Conservation (phyloP, 1,139 yeast species). For the Geotrichum phurueaensis region DNA sequence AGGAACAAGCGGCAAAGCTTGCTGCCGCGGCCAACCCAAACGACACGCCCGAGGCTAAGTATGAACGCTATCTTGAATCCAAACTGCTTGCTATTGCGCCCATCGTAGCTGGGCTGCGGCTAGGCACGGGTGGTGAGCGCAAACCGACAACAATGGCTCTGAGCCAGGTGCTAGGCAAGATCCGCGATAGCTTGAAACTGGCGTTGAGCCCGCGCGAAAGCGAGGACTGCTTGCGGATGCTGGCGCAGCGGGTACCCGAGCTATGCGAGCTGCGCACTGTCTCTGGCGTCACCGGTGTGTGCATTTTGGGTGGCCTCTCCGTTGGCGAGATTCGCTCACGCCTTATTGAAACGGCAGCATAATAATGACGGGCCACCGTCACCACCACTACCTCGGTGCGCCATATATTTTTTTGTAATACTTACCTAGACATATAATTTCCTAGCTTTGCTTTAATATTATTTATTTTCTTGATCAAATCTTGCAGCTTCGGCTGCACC, state of each 20-base stretch:
- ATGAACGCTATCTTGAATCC: slow-evolving; percentile 11
- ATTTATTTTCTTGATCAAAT: neutral
- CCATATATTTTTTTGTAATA: neutral
- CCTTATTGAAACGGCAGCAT: neutral
- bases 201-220: slow-evolving; percentile 7
- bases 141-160: slow-evolving; percentile 7
- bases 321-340: neutral
- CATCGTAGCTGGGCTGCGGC: slow-evolving; percentile 14
- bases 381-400: neutral
- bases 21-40: slow-evolving; percentile 1
- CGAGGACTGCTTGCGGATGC: slow-evolving; percentile 11
- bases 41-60: slow-evolving; percentile 7
- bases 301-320: slow-evolving; percentile 3
- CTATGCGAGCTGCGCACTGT: slow-evolving; percentile 10
- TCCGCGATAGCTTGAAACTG: slow-evolving; percentile 11
- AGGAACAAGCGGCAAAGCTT: slow-evolving; percentile 25
- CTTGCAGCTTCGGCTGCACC: neutral
- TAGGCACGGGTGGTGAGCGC: neutral
- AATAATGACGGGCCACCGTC: neutral
- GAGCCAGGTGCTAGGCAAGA: slow-evolving; percentile 8
- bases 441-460: neutral
- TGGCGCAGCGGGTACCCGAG: slow-evolving; percentile 13
- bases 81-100: slow-evolving; percentile 14
- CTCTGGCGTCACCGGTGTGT: slow-evolving; percentile 11
- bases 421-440: neutral